A percentile compares a stretch with the other conserved stretches of the same genome.
Evolutionary conservation across 192 early-diverging fungal species (phyloP).

Genomic region (Backusella psychrophila): DNA sequence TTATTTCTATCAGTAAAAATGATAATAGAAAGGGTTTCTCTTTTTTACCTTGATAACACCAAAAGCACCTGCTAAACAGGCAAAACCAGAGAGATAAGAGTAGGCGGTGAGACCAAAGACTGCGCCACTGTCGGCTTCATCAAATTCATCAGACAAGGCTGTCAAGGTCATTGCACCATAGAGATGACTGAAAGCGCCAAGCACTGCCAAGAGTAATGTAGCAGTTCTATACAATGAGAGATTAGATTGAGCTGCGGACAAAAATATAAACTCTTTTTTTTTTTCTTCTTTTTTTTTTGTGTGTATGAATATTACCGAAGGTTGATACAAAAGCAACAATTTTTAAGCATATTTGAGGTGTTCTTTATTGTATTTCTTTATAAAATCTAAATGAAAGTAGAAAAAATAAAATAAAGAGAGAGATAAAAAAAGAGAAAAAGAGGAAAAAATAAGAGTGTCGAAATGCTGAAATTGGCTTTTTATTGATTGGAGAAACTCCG

Average conservation of each 20-base stretch:
- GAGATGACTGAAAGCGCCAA: constrained; percentile 28
- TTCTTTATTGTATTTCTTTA: background rate
- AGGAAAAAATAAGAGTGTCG: background rate
- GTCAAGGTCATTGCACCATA: constrained; percentile 25
- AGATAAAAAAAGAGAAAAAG: background rate
- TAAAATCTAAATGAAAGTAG: constrained; percentile 12
- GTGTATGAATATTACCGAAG: constrained; percentile 21
- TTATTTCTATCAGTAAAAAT: background rate
- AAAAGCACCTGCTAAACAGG: constrained; percentile 27
- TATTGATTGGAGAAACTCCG: background rate
- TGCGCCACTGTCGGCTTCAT: constrained; percentile 14
- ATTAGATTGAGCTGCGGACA: background rate
- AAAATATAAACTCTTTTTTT: background rate
- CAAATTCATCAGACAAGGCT: constrained; percentile 15
- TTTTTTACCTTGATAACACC: constrained; percentile 26
- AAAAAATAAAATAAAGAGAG: background rate
- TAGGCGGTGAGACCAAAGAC: constrained; percentile 25
- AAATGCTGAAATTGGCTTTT: background rate
- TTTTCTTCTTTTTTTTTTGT: background rate
- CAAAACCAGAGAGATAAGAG: constrained; percentile 28
- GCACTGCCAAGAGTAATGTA: constrained; percentile 25
- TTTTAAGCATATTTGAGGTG: constrained; percentile 21
- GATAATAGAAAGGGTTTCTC: background rate
- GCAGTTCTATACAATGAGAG: constrained; percentile 14
- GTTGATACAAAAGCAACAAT: constrained; percentile 33